Evolutionary conservation across 192 early-diverging fungal genomes (phyloP).

Genomic region (Coemansia sp.): DNA sequence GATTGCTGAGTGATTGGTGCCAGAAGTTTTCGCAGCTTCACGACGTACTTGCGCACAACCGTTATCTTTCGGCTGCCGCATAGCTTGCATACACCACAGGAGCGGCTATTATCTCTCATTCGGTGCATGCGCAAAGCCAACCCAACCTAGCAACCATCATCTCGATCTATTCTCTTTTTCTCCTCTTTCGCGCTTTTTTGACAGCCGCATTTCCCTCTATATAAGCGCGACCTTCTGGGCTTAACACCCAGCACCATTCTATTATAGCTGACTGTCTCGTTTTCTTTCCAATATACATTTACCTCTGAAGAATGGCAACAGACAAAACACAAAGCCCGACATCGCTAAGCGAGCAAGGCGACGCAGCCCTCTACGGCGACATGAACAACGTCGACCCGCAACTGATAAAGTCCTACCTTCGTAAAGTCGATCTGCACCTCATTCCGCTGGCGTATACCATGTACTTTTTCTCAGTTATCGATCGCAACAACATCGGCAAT

Average conservation of each 20-base stretch:
- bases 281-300: neutral
- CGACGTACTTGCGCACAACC: neutral
- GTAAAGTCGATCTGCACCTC: conserved; percentile 58
- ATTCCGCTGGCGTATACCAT: conserved; percentile 57
- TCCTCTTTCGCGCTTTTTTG: neutral
- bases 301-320: neutral
- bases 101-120: too few relatives aligned
- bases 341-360: neutral
- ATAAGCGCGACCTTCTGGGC: too few relatives aligned
- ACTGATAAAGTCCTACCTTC: conserved; percentile 38
- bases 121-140: too few relatives aligned
- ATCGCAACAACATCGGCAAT: conserved; percentile 57
- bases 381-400: neutral
- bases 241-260: too few relatives aligned
- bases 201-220: neutral
- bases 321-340: neutral
- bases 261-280: too few relatives aligned
- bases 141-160: too few relatives aligned
- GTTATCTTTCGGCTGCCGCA: neutral
- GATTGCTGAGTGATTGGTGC: neutral
- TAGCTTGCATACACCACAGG: neutral
- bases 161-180: neutral
- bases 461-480: conserved; percentile 51
- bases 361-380: neutral
- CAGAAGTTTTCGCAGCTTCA: neutral